Evolutionary conservation across 805 yeast species (phyloP).

Genomic region (Hanseniaspora meyeri): DNA sequence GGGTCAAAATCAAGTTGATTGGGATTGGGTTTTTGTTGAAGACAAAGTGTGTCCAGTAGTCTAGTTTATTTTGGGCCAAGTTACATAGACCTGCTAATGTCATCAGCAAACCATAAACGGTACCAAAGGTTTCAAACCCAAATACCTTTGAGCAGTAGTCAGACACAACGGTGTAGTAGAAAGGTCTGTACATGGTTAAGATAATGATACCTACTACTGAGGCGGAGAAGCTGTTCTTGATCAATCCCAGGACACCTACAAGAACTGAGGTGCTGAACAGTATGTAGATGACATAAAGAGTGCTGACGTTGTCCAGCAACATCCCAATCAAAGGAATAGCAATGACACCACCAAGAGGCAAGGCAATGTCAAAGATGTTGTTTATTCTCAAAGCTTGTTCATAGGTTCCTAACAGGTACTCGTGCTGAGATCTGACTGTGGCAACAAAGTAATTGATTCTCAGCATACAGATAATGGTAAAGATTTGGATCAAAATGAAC

Average conservation of each 20-base stretch:
- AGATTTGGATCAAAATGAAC: constrained; percentile 65
- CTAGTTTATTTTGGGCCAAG: constrained; percentile 57
- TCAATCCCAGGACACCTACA: constrained; percentile 62
- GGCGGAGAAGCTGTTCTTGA: constrained; percentile 32
- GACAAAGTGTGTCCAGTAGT: constrained; percentile 51
- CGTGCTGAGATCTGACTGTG: constrained; percentile 72
- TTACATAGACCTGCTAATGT: constrained; percentile 74
- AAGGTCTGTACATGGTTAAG: constrained; percentile 76
- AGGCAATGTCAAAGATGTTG: constrained; percentile 68
- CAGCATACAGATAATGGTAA: constrained; percentile 80
- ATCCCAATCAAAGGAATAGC: constrained; percentile 82
- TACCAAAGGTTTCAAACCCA: constrained; percentile 86
- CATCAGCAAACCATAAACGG: constrained; percentile 77
- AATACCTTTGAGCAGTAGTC: constrained; percentile 87
- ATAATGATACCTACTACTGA: constrained; percentile 60
- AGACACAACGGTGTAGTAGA: constrained; percentile 83
- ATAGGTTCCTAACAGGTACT: constrained; percentile 46
- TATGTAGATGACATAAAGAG: constrained; percentile 42
- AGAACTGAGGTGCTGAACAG: constrained; percentile 43
- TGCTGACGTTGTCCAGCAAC: constrained; percentile 59
- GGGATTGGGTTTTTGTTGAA: constrained; percentile 73
- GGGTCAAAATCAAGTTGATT: constrained; percentile 46
- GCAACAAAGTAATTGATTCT: constrained; percentile 89
- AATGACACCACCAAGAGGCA: constrained; percentile 78
- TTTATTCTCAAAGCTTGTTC: constrained; percentile 46